phyloP scores from a whole-genome alignment of 192 early-diverging fungal genomes.

The Thamnidium elegans region DNA sequence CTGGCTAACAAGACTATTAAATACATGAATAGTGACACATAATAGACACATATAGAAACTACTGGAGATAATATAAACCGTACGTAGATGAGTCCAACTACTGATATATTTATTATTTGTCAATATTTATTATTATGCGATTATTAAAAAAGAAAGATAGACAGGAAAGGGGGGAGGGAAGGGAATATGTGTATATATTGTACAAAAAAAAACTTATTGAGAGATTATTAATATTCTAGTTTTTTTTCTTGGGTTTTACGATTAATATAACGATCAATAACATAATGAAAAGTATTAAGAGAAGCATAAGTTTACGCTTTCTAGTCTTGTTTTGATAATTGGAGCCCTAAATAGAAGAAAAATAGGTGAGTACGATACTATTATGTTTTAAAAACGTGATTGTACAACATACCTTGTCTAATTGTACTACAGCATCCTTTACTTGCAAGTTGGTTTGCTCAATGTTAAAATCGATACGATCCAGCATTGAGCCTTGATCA shows the following conservation, averaged over 20 bases:
- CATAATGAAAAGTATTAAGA: conserved; percentile 74
- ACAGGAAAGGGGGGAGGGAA: too few relatives aligned
- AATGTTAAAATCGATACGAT: conserved; percentile 97
- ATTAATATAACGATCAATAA: conserved; percentile 79
- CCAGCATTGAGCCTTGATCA: conserved; percentile 95
- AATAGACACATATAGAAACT: too few relatives aligned
- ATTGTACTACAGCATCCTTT: conserved; percentile 80
- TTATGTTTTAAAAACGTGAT: not conserved
- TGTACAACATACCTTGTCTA: conserved; percentile 58
- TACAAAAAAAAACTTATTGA: too few relatives aligned
- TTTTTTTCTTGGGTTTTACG: conserved; percentile 50
- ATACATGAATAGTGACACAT: too few relatives aligned
- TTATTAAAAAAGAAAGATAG: too few relatives aligned
- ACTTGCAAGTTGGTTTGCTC: conserved; percentile 79
- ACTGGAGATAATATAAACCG: too few relatives aligned
- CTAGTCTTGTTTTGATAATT: conserved; percentile 77
- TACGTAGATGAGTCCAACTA: too few relatives aligned
- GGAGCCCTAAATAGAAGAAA: conserved; percentile 55
- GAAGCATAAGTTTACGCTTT: conserved; percentile 81
- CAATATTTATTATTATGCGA: too few relatives aligned
- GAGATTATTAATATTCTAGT: too few relatives aligned
- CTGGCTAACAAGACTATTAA: too few relatives aligned
- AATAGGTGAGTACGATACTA: not conserved
- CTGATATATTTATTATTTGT: too few relatives aligned
- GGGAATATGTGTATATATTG: too few relatives aligned